Evolutionary conservation across 176 grass and related monocot species (phyloP), one percentile per base, ranked within the genome.

Genomic region (Avena eriantha): DNA sequence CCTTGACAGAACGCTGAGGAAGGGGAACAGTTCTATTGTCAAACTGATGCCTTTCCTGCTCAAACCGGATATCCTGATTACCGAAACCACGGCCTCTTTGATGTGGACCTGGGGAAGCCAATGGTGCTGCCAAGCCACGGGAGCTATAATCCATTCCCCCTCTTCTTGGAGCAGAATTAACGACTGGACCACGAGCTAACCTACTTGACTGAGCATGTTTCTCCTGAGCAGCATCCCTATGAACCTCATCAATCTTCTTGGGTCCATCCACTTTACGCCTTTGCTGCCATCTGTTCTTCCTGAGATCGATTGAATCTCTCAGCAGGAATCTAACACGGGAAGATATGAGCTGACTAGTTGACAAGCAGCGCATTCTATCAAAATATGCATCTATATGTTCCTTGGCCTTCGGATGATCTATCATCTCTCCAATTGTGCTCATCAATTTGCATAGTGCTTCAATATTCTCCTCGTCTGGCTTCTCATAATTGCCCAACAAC

Each of bases 211-310:
- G 95, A 79, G 91, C 93, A 77, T 98, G 96, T 60, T 90, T 91
- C 82, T 98, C 96, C 66, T 98, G 93, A 78, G 91, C 96, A 80
- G 96, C 96, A 87, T 95, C 96, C 69, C 93, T 88, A 79, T 98
- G 96, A 71, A 98, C 93, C 72, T 98, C 96, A 66, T 98, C 96
- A 48, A 98, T 98, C 84, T 98, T 98, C 88, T 98, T 98, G n/a
- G 96, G 96, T 9, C 96, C 96, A 73, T 98, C 96, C 14, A 98
- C 88, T 87, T 98, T 98, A 72, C 93, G 92, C 65, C 96, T 93
- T 75, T 98, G 91, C 53, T 98, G 96, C 96, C 96, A 98, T 69
- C 81, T 94, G 72, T 98, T 95, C 83, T 19, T 98, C 81, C 96
- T 93, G 49, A 98, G 90, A 87, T 98, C 96, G 76, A 95, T 98